Conservation (phyloP, 306 rosid species). For the Begonia loranthoides region DNA sequence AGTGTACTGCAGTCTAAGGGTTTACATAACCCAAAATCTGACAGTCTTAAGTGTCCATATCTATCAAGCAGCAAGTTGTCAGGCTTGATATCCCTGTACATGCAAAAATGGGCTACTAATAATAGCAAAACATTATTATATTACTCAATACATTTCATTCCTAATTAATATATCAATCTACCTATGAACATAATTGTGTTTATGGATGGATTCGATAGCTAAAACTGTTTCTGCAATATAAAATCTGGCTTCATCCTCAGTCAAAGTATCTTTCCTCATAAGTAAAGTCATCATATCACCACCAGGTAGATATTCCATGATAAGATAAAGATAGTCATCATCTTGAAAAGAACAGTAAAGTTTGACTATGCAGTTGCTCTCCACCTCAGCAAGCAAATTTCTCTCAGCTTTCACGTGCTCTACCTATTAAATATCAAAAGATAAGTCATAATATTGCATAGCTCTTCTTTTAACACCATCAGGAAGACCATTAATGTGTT, state of each 20-base stretch:
- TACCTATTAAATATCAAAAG: constrained; percentile 32
- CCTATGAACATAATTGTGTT: constrained; percentile 94
- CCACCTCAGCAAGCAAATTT: constrained; percentile 97
- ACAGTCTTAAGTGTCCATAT: constrained; percentile 84
- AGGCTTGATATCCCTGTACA: constrained; percentile 90
- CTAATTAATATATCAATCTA: constrained; percentile 10
- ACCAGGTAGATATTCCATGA: constrained; percentile 98
- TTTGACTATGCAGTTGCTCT: constrained; percentile 91
- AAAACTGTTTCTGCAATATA: constrained; percentile 83
- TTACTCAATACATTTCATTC: no score
- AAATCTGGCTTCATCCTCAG: constrained; percentile 90
- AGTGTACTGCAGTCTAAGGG: constrained; percentile 88
- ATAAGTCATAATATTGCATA: constrained; percentile 1
- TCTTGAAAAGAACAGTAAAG: constrained; percentile 96
- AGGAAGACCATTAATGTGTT: constrained; percentile 16
- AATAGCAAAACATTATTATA: no score
- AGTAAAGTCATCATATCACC: constrained; percentile 99
- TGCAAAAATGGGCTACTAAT: constrained; percentile 8
- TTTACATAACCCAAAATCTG: constrained; percentile 97
- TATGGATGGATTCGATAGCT: constrained; percentile 92
- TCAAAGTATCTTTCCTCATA: constrained; percentile 93
- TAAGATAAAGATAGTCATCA: constrained; percentile 78
- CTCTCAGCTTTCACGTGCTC: constrained; percentile 98
- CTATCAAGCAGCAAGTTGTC: constrained; percentile 92
- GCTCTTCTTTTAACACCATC: constrained; percentile 10